These are phyloP conservation scores for Suhomyces sp. DNA, from an alignment of 805 yeast genomes.

Conservation along the genomic window DNA sequence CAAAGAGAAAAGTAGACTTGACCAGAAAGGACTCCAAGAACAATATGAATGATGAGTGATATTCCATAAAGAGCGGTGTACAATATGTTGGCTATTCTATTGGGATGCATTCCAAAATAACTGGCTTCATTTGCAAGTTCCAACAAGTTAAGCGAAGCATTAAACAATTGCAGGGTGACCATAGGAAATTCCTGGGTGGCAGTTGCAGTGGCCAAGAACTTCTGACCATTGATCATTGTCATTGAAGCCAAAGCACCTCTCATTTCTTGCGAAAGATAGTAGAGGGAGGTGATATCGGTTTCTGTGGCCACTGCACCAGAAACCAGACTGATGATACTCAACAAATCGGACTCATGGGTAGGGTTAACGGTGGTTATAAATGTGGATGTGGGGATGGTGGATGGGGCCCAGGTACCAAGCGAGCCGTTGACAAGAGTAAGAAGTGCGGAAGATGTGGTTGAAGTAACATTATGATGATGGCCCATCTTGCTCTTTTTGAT, in stretches of 20 bases:
- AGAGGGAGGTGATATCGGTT: conserved; percentile 15
- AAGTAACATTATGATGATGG: too few species aligned
- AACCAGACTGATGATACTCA: conserved; percentile 13
- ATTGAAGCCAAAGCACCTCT: conserved; percentile 23
- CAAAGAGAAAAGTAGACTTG: conserved; percentile 69
- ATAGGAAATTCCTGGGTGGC: conserved; percentile 17
- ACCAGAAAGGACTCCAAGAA: conserved; percentile 40
- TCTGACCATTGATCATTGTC: conserved; percentile 18
- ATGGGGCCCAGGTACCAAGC: conserved; percentile 4
- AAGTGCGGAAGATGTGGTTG: not conserved
- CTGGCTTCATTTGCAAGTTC: conserved; percentile 15
- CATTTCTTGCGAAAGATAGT: conserved; percentile 14
- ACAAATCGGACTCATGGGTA: conserved; percentile 11
- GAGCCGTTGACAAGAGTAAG: conserved; percentile 1
- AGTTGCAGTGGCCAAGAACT: conserved; percentile 23
- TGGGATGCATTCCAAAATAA: conserved; percentile 44
- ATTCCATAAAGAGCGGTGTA: conserved; percentile 54
- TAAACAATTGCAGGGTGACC: conserved; percentile 19
- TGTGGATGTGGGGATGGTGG: conserved; percentile 8
- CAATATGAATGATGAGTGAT: conserved; percentile 17
- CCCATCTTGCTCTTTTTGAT: too few species aligned
- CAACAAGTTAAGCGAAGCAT: conserved; percentile 20
- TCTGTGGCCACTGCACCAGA: conserved; percentile 15
- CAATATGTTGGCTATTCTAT: conserved; percentile 55
- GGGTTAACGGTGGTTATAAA: conserved; percentile 20